These are phyloP conservation scores for Calonectria pteridis DNA, from an alignment of 2,329 filamentous ascomycete genomes.

Conservation along the genomic window DNA sequence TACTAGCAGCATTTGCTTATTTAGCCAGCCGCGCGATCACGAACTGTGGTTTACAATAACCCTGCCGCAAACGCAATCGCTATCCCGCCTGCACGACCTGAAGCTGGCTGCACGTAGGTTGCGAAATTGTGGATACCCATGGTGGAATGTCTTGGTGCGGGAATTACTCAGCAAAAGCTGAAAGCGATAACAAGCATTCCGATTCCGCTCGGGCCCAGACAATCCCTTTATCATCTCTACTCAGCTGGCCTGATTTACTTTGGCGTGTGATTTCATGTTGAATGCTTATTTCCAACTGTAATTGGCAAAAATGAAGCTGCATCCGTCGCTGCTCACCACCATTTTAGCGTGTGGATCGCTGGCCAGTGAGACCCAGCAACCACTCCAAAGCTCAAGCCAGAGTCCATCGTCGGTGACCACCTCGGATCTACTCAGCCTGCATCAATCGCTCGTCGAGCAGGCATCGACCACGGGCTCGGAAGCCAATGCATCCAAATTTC, in stretches of 20 bases:
- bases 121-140: conserved; percentile 2
- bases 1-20: neutral
- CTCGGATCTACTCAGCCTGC: neutral
- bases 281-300: neutral
- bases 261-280: neutral
- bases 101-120: neutral
- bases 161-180: neutral
- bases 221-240: too few relatives aligned
- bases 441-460: neutral
- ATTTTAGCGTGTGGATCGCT: neutral
- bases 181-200: neutral
- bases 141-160: neutral
- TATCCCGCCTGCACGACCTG: neutral
- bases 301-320: neutral
- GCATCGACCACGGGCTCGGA: neutral
- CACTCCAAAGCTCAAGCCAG: neutral
- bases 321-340: neutral
- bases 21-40: neutral
- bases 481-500: neutral
- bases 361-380: neutral
- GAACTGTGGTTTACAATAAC: neutral
- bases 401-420: neutral
- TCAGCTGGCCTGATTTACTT: neutral
- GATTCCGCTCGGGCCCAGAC: neutral
- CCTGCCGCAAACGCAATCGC: conserved; percentile 1